Evolutionary conservation across 192 early-diverging fungal genomes (phyloP), one percentile per base, ranked within the genome.

Genomic region (Dimargaris verticillata): DNA sequence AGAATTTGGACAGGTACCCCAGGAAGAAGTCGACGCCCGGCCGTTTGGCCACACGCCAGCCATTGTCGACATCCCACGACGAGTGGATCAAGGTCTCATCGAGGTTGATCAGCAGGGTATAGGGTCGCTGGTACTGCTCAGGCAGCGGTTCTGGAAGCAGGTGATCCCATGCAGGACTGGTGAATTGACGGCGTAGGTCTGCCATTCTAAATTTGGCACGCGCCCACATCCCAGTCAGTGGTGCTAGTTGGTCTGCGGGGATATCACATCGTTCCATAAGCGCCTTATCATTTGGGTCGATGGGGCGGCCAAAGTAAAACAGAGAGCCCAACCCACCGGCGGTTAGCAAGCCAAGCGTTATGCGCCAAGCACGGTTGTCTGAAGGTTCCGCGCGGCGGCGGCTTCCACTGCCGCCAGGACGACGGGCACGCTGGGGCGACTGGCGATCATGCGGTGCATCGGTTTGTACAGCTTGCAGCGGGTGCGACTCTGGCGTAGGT

Each of bases 21-120:
- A 99, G 66, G 68, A 99, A 95, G 67, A 95, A 88, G 59, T 99
- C 95, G 44, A 93, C 81, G 47, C 92, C 95, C 17, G 96, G 95
- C 50, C 96, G 83, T 67, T 91, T 93, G 42, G 95, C 96, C 53
- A 87, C 83, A 58, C 95, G 82, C 96, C 96, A 99, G 25, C 96
- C 96, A 61, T 89, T 76, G 64, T 94, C 84, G 78, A 90, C 92
- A 63, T 91, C 80, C 95, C 95, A 99, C 61, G 83, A 88, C 62
- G 92, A 81, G 65, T 95, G 87, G 38, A 92, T 80, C 68, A 99
- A 72, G 45, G 92, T 88, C 64, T 99, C 92, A 61, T 91, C 91
- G 65, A 99, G 69, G 65, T 95, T 95, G 61, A 99, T 82, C 58
- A 93, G 92, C 47, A 99, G 77, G 24, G 96, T 99, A 68, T 92